A percentile compares a stretch with the other conserved stretches of the same genome.
phyloP scores from a whole-genome alignment of 331 rosid genomes.

The Pyrus hybrid region DNA sequence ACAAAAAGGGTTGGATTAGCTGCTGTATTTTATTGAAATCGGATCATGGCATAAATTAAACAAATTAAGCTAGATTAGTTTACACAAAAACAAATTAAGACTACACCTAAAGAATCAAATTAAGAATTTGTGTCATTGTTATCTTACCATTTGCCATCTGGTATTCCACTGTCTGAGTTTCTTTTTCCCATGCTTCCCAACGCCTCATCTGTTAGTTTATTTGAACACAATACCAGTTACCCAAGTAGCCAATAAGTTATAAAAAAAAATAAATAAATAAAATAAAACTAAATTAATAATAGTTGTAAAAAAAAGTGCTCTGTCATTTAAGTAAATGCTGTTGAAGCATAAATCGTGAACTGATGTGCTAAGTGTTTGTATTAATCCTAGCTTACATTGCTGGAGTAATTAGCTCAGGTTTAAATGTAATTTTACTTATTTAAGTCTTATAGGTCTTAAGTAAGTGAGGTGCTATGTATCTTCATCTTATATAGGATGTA shows the following conservation, averaged over 20 bases:
- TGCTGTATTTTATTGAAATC: background rate
- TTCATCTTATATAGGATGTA: too few relatives aligned
- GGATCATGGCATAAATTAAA: background rate
- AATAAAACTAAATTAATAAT: background rate
- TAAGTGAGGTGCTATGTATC: too few relatives aligned
- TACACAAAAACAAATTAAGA: background rate
- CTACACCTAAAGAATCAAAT: too few relatives aligned
- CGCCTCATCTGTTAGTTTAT: constrained; percentile 36
- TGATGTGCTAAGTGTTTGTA: too few relatives aligned
- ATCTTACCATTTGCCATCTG: constrained; percentile 44
- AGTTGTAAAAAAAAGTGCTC: background rate
- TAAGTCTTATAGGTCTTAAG: too few relatives aligned
- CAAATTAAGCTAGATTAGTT: background rate
- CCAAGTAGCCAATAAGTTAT: background rate
- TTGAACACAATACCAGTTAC: background rate
- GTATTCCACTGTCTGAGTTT: constrained; percentile 46
- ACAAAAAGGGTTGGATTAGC: background rate
- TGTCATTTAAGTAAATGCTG: background rate
- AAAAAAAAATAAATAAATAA: too few relatives aligned
- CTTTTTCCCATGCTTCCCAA: constrained; percentile 57
- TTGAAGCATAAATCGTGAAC: too few relatives aligned
- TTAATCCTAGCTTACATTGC: too few relatives aligned
- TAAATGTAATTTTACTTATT: too few relatives aligned
- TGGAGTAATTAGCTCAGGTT: too few relatives aligned
- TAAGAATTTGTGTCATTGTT: background rate